Base-by-base conservation (phyloP, 306 rosid genomes). In the Rosa lucieae region DNA sequence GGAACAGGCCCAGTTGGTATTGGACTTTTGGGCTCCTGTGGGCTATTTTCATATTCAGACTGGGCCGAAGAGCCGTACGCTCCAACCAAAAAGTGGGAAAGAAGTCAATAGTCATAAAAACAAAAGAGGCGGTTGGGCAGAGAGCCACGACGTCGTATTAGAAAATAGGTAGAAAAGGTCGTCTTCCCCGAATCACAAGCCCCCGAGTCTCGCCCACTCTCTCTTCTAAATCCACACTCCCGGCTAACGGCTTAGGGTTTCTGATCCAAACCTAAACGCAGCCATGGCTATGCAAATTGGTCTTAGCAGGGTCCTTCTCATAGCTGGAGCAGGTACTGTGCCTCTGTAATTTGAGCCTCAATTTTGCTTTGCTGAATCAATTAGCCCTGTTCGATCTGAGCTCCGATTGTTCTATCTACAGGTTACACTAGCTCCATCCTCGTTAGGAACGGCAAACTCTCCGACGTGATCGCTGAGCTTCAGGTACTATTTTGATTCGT, bases 251-350 rank as follows among this genome's bases (percentile, higher is more conserved):
- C 18, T 35, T 47, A 35, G 67, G 68, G 79, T 74, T 80, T 82
- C 77, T 44, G 83, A 68, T 75, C 80, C 56, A 39, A 61, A 65
- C 6, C 74, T 53, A 48, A 75, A 48, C 81, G 23, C 40, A 42
- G 89, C 90, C 81, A 91, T 93, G 98, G 97, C 94, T 61, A 70
- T 89, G 89, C 98, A 93, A 74, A 66, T 88, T 32, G 93, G 98
- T 67, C 72, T 67, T 26, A 77, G 21, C 89, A 37, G 97, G 90
- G 23, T 3, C 92, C 18, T 87, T 93, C 55, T 91, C 81, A 67
- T 93, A 35, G 93, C 91, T 20, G 98, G 94, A 79, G 93, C 93
- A 55, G 94, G 97, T 89, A 78, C 70, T 21, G 1, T 46, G 3
- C 23, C 46, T 66, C 15, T 53, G 48, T 52, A 12, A 20, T 18